Evolutionary conservation across 2,329 filamentous ascomycete species (phyloP).

Genomic region (Xylaria sp.): DNA sequence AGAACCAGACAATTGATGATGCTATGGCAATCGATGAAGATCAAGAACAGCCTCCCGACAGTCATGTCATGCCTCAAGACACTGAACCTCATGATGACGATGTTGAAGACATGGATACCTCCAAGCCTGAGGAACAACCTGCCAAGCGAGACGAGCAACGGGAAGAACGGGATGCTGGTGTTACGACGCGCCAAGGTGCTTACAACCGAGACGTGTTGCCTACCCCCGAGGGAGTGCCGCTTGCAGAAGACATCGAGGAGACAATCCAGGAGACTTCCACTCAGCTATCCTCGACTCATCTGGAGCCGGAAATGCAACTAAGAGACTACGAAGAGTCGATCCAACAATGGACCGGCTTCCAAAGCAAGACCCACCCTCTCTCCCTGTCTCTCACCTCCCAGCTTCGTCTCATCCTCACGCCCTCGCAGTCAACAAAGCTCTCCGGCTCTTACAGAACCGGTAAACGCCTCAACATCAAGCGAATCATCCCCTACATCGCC

Average conservation of each 20-base stretch:
- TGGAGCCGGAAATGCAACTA: slow-evolving; percentile 44
- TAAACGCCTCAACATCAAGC: slow-evolving; percentile 97
- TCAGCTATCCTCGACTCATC: slow-evolving; percentile 68
- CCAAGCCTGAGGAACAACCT: slow-evolving; percentile 36
- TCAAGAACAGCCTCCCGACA: slow-evolving; percentile 49
- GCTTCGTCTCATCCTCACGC: slow-evolving; percentile 88
- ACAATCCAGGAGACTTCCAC: slow-evolving; percentile 49
- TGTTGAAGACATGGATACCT: slow-evolving; percentile 42
- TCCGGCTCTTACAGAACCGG: slow-evolving; percentile 95
- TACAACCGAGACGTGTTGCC: slow-evolving; percentile 48
- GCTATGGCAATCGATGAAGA: slow-evolving; percentile 79
- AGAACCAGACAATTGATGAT: slow-evolving; percentile 79
- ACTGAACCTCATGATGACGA: slow-evolving; percentile 42
- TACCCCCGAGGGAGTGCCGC: slow-evolving; percentile 28
- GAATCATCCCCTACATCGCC: slow-evolving; percentile 98
- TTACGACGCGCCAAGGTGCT: slow-evolving; percentile 54
- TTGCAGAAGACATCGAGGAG: slow-evolving; percentile 45
- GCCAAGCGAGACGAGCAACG: slow-evolving; percentile 41
- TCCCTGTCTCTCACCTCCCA: slow-evolving; percentile 90
- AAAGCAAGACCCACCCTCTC: slow-evolving; percentile 75
- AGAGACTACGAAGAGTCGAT: slow-evolving; percentile 54
- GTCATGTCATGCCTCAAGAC: slow-evolving; percentile 49
- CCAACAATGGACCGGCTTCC: slow-evolving; percentile 78
- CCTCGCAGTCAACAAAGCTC: slow-evolving; percentile 91
- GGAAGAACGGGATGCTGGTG: slow-evolving; percentile 55